Evolutionary conservation across 306 rosid species (phyloP).

Genomic region (Rosa multiflora): DNA sequence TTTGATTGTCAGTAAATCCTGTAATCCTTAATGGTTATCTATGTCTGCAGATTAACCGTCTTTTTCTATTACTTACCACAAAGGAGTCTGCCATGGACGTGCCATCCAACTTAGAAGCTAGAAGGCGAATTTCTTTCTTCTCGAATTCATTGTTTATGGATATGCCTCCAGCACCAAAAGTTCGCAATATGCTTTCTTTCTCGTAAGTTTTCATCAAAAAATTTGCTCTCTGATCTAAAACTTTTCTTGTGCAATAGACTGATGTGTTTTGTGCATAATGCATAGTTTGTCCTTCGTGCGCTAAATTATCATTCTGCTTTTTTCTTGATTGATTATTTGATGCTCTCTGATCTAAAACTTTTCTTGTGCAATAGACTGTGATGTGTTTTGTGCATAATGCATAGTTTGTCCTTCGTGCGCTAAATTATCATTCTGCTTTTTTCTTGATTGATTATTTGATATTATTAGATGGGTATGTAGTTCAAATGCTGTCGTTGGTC

Average conservation of each 20-base stretch:
- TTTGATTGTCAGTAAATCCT: not conserved
- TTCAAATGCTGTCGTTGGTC: not conserved
- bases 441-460: not conserved
- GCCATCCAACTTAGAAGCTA: constrained; percentile 96
- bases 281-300: not conserved
- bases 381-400: not conserved
- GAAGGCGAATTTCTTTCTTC: constrained; percentile 90
- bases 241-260: not conserved
- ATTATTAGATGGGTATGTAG: not conserved
- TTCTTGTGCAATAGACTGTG: not conserved
- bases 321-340: not conserved
- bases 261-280: not conserved
- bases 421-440: not conserved
- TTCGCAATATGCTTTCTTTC: constrained; percentile 98
- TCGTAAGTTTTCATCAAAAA: constrained; percentile 56
- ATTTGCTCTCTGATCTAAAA: not conserved
- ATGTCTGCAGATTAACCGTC: constrained; percentile 69
- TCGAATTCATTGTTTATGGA: constrained; percentile 95
- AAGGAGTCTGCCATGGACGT: constrained; percentile 99
- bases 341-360: not conserved
- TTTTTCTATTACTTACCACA: constrained; percentile 74
- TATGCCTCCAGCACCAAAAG: constrained; percentile 96
- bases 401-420: not conserved
- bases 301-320: not conserved
- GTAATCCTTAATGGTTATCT: not conserved